phyloP scores from a whole-genome alignment of 495 filamentous ascomycete genomes.

The Aspergillus biplanus region DNA sequence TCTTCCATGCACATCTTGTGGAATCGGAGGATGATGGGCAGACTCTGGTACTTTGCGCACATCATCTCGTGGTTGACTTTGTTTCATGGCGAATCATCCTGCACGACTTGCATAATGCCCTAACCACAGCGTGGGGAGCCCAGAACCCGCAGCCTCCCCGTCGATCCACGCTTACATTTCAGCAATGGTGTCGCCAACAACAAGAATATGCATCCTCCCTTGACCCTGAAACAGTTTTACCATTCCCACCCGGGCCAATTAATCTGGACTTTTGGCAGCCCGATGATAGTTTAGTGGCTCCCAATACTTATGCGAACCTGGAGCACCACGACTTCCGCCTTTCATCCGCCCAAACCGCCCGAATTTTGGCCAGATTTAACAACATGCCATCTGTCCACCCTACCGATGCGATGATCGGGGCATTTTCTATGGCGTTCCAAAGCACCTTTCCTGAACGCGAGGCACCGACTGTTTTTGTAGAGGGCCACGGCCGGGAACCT shows the following conservation, averaged over 20 bases:
- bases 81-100: slow-evolving; percentile 14
- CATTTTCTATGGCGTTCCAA: slow-evolving; percentile 9
- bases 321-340: slow-evolving; percentile 7
- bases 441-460: slow-evolving; percentile 8
- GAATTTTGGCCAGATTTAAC: slow-evolving; percentile 4
- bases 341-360: slow-evolving; percentile 2
- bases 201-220: slow-evolving; percentile 6
- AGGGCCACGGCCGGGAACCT: slow-evolving; percentile 12
- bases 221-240: slow-evolving; percentile 3
- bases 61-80: slow-evolving; percentile 14
- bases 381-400: slow-evolving; percentile 4
- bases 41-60: slow-evolving; percentile 12
- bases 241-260: slow-evolving; percentile 9
- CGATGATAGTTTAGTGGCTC: not conserved
- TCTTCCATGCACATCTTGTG: slow-evolving; percentile 12
- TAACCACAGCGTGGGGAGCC: not conserved
- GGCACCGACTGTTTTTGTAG: slow-evolving; percentile 8
- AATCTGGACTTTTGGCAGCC: slow-evolving; percentile 11
- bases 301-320: slow-evolving; percentile 6
- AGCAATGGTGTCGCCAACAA: slow-evolving; percentile 15
- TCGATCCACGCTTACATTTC: slow-evolving; percentile 9
- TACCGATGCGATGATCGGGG: slow-evolving; percentile 5
- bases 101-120: slow-evolving; percentile 11
- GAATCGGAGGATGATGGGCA: not conserved
- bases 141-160: not conserved